These are phyloP conservation scores for Akanthomyces uredinophilus DNA, from an alignment of 2,329 filamentous ascomycete species.

Conservation along the genomic window DNA sequence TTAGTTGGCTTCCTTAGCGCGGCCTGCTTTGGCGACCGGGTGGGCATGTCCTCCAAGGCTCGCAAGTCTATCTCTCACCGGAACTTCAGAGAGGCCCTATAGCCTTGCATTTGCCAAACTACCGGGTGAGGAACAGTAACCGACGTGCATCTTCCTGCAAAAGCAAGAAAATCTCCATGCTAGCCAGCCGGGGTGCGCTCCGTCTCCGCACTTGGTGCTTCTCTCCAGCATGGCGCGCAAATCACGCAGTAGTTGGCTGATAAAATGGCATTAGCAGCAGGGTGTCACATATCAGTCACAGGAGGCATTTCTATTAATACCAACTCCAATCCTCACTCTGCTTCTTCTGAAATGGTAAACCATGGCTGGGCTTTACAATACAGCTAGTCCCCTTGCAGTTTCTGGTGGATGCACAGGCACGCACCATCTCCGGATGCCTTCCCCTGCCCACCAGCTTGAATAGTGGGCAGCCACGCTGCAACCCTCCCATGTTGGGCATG, in stretches of 20 bases:
- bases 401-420: not conserved
- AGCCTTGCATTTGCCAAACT: not conserved
- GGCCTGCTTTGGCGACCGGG: slow-evolving; percentile 8
- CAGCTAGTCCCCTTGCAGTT: not conserved
- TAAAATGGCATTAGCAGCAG: not conserved
- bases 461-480: slow-evolving; percentile 8
- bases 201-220: not conserved
- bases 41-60: slow-evolving; percentile 1
- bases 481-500: not conserved
- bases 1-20: slow-evolving; percentile 11
- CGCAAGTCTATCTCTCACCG: not conserved
- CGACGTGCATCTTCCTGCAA: not conserved
- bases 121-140: not conserved
- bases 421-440: slow-evolving; percentile 5
- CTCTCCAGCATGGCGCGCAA: not conserved
- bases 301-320: not conserved
- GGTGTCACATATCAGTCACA: not conserved
- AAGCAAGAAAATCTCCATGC: not conserved
- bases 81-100: not conserved
- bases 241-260: slow-evolving; percentile 7
- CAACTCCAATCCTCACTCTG: not conserved
- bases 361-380: not conserved
- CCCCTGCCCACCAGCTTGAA: not conserved
- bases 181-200: not conserved
- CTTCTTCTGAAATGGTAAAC: not conserved